Evolutionary conservation across 1,284 basidiomycete species (phyloP).

Genomic region (Ustilago loliicola): DNA sequence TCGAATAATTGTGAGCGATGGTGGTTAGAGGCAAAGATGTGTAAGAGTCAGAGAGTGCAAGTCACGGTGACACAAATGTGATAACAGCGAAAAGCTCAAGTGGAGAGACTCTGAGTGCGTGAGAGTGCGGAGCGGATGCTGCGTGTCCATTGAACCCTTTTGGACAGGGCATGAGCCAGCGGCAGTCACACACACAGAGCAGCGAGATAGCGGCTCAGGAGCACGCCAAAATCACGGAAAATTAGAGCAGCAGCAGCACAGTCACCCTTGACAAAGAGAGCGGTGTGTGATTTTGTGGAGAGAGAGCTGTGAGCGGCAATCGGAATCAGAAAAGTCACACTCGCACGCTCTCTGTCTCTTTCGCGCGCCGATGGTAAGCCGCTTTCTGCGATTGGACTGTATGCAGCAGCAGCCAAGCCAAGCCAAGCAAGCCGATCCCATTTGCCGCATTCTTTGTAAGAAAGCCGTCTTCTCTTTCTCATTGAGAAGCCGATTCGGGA

Average conservation of each 20-base stretch:
- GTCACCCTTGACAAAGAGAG: neutral
- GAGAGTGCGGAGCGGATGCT: conserved; percentile 10
- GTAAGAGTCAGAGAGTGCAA: neutral
- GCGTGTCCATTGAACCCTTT: conserved; percentile 8
- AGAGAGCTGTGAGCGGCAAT: conserved; percentile 11
- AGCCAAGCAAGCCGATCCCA: neutral
- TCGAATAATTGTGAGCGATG: neutral
- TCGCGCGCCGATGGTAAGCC: conserved; percentile 1
- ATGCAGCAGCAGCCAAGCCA: neutral
- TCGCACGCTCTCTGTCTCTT: neutral
- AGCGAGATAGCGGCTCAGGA: neutral
- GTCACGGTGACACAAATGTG: conserved; percentile 12
- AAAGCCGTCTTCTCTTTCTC: too few species aligned
- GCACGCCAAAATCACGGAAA: neutral
- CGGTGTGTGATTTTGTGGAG: conserved; percentile 18
- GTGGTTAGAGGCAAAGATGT: neutral
- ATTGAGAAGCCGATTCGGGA: neutral
- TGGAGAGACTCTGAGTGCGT: conserved; percentile 6
- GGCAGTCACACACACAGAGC: neutral
- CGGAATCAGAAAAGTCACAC: neutral
- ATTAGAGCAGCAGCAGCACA: conserved; percentile 8
- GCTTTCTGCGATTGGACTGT: neutral
- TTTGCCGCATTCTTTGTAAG: neutral
- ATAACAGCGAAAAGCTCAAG: neutral
- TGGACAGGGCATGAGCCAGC: neutral